Conservation (phyloP, 352 stramenopile species). For the Phytophthora aleatoria region DNA sequence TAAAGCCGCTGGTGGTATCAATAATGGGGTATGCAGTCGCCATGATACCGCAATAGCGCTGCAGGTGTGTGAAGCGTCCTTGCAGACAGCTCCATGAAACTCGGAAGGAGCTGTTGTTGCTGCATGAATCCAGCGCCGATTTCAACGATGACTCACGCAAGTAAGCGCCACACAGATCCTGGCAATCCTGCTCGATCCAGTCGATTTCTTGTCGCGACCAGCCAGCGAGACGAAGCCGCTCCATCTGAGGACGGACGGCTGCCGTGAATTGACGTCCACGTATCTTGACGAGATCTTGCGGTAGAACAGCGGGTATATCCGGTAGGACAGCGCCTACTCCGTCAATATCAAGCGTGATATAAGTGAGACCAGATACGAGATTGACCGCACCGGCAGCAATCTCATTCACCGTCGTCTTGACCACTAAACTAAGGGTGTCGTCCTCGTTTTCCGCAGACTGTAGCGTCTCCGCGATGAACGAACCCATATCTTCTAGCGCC, state of each 20-base stretch:
- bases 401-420: slow-evolving; percentile 21
- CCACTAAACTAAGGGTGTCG: slow-evolving; percentile 3
- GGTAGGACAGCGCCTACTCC: neutral
- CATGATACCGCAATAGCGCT: slow-evolving; percentile 31
- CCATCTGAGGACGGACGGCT: slow-evolving; percentile 19
- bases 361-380: slow-evolving; percentile 29
- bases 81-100: slow-evolving; percentile 24
- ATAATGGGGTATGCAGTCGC: slow-evolving; percentile 24
- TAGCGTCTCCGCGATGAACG: slow-evolving; percentile 20
- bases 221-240: slow-evolving; percentile 26
- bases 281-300: slow-evolving; percentile 32
- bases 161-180: slow-evolving; percentile 29
- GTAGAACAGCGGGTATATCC: slow-evolving; percentile 27
- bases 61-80: slow-evolving; percentile 29
- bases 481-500: slow-evolving; percentile 30
- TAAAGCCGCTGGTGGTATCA: slow-evolving; percentile 1
- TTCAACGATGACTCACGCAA: slow-evolving; percentile 25
- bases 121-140: slow-evolving; percentile 14
- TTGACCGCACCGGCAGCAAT: slow-evolving; percentile 27
- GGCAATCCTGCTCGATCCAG: slow-evolving; percentile 42
- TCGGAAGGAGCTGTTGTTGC: slow-evolving; percentile 18
- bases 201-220: slow-evolving; percentile 36
- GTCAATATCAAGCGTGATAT: slow-evolving; percentile 26
- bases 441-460: slow-evolving; percentile 13
- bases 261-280: slow-evolving; percentile 29